phyloP scores from a whole-genome alignment of 768 basidiomycete genomes.

The Rhodosporidiobolus sp. region DNA sequence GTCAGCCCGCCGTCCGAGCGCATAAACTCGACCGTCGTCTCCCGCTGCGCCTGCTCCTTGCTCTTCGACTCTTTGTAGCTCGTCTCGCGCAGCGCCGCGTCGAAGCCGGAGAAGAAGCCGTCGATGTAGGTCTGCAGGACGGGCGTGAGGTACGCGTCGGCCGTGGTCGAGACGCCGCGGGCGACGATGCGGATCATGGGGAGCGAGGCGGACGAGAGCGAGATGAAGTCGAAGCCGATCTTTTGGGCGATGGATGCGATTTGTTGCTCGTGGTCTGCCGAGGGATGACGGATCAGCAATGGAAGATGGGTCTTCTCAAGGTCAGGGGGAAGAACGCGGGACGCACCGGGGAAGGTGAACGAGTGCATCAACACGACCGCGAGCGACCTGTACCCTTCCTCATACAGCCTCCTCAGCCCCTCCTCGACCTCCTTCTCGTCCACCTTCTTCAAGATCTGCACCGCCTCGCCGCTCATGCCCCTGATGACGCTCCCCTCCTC shows the following conservation, averaged over 20 bases:
- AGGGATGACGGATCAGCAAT: neutral
- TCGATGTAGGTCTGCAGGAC: constrained; percentile 79
- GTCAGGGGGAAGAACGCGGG: neutral
- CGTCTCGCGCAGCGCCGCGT: constrained; percentile 47
- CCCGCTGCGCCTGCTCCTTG: constrained; percentile 47
- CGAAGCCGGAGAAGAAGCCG: constrained; percentile 86
- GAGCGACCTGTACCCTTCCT: constrained; percentile 72
- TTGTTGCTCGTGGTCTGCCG: constrained; percentile 65
- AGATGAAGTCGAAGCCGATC: constrained; percentile 83
- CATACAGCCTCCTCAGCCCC: neutral
- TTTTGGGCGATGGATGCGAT: constrained; percentile 70
- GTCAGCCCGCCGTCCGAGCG: constrained; percentile 84
- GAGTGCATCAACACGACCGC: constrained; percentile 89
- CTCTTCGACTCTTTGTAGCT: constrained; percentile 46
- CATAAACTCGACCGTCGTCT: constrained; percentile 82
- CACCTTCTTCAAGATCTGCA: constrained; percentile 21
- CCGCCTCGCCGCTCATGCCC: constrained; percentile 61
- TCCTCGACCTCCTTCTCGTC: constrained; percentile 1
- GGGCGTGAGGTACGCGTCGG: constrained; percentile 93
- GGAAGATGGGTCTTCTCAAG: too few species aligned
- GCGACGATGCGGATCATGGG: constrained; percentile 96
- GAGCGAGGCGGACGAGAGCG: constrained; percentile 75
- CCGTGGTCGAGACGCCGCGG: constrained; percentile 84
- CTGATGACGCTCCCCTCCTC: constrained; percentile 59
- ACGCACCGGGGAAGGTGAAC: constrained; percentile 53